These are phyloP conservation scores for Tetratostichococcus sp. DNA, from an alignment of 139 green algal genomes.

Conservation along the genomic window DNA sequence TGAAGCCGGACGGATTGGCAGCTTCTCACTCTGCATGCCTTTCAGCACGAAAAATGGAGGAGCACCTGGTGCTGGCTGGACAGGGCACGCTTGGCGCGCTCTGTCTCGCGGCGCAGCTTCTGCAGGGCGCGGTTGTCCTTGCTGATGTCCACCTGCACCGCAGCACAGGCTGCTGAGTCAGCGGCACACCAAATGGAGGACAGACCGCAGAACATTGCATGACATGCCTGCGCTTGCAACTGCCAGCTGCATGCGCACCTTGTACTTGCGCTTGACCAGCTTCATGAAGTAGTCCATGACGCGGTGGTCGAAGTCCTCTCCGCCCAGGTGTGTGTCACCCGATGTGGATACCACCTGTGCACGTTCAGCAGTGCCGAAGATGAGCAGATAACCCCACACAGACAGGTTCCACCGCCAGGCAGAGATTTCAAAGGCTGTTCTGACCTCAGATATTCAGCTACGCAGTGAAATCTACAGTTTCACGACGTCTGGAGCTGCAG, in stretches of 20 bases:
- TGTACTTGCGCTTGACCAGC: constrained; percentile 97
- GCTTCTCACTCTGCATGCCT: too few relatives aligned
- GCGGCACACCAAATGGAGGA: too few relatives aligned
- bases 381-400: too few relatives aligned
- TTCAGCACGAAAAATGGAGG: too few relatives aligned
- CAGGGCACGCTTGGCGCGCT: constrained; percentile 96
- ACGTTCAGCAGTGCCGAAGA: too few relatives aligned
- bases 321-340: constrained; percentile 96
- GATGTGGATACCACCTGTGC: constrained; percentile 80
- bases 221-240: not conserved
- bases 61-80: constrained; percentile 87
- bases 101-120: constrained; percentile 94
- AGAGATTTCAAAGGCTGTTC: too few relatives aligned
- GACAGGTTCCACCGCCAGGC: too few relatives aligned
- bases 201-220: too few relatives aligned
- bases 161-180: too few relatives aligned
- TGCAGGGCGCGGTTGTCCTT: constrained; percentile 87
- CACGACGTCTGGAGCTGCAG: not conserved
- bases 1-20: too few relatives aligned
- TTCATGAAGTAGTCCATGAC: constrained; percentile 99
- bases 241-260: constrained; percentile 11
- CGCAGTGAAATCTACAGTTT: not conserved
- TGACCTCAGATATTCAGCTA: too few relatives aligned
- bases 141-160: constrained; percentile 74
- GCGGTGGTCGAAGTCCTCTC: constrained; percentile 98